Base-by-base conservation (phyloP, 2,329 filamentous ascomycete species). In the Endocalyx cinctus region DNA sequence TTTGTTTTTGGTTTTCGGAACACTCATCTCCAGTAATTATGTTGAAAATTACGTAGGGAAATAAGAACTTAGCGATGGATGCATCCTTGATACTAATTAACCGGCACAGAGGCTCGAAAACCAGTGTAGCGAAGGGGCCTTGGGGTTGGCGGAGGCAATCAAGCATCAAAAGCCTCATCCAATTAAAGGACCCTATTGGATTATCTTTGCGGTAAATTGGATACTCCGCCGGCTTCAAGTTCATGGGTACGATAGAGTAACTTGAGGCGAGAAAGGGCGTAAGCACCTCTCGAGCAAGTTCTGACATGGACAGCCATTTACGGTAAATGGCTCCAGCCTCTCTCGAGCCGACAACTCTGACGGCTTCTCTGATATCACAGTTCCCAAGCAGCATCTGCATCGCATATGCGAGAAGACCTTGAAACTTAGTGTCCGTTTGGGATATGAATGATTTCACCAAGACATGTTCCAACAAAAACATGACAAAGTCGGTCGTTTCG, bases 401-500 rank as follows among this genome's bases (percentile, higher is more conserved):
- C 2, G 84, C 86, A 59, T 85, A 98, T 2, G 90, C 90, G 13
- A 99, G 70, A 54, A 94, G 95, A 0, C 88, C 89, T 58, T 97
- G 92, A 5, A 88, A 74, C 44, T 79, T 82, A 3, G 88, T 84
- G 55, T 96, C 94, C 0, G 84, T 92, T 2, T 87, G 84, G 1
- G 90, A 94, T 27, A 94, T 68, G 53, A 98, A 99, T 1, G 89
- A 84, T 40, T 89, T 88, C 17, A 97, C 87, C 10, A 98, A 67
- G 6, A 95, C 83, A 52, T 94, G 76, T 50, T 95, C 83, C 12
- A 99, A 70, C 29, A 95, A 71, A 50, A 89, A 88, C 25, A 92
- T 70, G 6, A 87, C 78, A 58, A 97, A 99, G 41, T 92, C 80
- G 12, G 87, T 82, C 1, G 82, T 85, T 56, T 99, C 90, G 31